Evolutionary conservation across 345 rosid genomes (phyloP), one percentile per base, ranked within the genome.

Genomic region (Ceriops decandra): DNA sequence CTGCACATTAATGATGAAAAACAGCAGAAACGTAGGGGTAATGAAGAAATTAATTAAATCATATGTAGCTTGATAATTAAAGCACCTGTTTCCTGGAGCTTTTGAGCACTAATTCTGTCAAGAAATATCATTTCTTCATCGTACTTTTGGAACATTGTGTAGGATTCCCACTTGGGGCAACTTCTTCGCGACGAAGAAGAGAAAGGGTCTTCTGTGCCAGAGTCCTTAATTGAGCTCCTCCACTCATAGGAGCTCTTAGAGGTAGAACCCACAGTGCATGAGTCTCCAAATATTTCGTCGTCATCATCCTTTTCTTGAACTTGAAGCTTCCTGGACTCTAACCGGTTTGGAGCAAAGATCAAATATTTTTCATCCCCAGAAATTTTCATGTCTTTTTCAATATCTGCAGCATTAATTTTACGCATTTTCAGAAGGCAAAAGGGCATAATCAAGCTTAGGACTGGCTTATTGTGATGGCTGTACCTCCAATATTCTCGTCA

Each of bases 241-340:
- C 99, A 95, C 52, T 95, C 98, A 21, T 98, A 87, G 19, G 99
- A 95, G 82, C 98, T 95, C 86, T 92, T 95, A 0, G 99, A 95
- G 24, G 99, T 95, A 5, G 99, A 95, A 5, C 92, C 99, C 13
- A 79, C 79, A 0, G 98, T 95, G 68, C 83, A 88, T 9, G 97
- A 88, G 49, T 92, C 98, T 8, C 98, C 97, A 7, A 76, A 95
- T 66, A 86, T 86, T 6, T 72, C 76, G 64, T 82, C 49, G 3
- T 42, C 17, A 42, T 42, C 79, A 30, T 83, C 80, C 24, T 81
- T 74, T 52, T 80, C 96, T 7, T 77, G 73, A 38, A 67, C 78
- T 51, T 63, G 60, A 54, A 69, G 58, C 46, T 70, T 82, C 74
- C 67, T 78, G 36, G 86, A 57, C 57, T 84, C 83, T 72, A 71